Percentiles rank a stretch among this genome's conserved stretches.
phyloP scores from a whole-genome alignment of 345 rosid genomes.

The Acer negundo region DNA sequence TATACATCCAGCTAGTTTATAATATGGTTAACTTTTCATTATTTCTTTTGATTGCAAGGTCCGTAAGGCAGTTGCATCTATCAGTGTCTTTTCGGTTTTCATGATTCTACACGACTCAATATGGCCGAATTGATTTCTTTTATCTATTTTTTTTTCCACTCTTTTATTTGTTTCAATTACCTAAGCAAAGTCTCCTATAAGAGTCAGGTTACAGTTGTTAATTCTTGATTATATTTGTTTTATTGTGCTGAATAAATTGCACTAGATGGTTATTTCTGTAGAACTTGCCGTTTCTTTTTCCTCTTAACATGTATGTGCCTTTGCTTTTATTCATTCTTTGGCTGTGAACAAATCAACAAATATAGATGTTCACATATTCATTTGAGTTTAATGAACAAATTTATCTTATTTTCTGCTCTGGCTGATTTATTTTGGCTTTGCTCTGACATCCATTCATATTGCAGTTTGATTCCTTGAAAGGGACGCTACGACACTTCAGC shows the following conservation, averaged over 20 bases:
- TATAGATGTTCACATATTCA: background rate
- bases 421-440: background rate
- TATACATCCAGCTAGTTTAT: background rate
- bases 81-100: background rate
- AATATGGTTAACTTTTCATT: background rate
- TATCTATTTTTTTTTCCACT: too few relatives aligned
- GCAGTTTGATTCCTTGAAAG: slow-evolving; percentile 83
- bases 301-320: background rate
- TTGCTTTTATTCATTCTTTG: too few relatives aligned
- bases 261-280: background rate
- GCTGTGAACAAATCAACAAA: too few relatives aligned
- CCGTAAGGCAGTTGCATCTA: background rate
- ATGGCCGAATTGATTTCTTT: background rate
- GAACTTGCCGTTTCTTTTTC: background rate
- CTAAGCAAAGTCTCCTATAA: background rate
- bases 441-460: slow-evolving; percentile 12
- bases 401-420: background rate
- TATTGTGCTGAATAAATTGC: background rate
- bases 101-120: background rate
- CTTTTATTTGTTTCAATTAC: background rate
- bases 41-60: background rate
- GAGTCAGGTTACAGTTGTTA: background rate
- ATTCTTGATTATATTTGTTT: background rate
- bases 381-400: background rate
- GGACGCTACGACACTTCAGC: slow-evolving; percentile 80